Base-by-base conservation (phyloP, 345 rosid genomes). In the Hypericum perforatum region DNA sequence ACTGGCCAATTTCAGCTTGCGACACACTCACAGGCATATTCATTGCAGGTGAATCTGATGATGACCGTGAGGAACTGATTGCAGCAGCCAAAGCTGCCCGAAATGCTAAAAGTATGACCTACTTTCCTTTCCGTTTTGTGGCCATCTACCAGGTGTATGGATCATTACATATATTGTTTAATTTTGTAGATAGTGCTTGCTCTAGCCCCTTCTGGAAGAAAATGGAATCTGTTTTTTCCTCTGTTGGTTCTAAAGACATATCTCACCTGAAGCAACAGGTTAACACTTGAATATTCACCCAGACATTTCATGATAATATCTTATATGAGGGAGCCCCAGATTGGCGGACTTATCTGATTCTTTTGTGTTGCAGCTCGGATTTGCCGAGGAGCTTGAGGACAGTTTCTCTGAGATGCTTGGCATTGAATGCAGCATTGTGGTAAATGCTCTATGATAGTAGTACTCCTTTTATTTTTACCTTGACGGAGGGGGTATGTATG, bases 251-350 rank as follows among this genome's bases (percentile, higher is more conserved):
- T 38, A 97, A 85, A 56, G 89, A 88, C 65, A 40, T 69, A 52
- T 82, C 82, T 36, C 76, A 61, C 76, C 62, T 84, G 63, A 85
- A 82, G 70, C 83, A 85, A 63, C 95, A 94, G 94, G 98, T 88
- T 67, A 55, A 41, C 15, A 49, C 49, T 52, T 13, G 58, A 56
- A 53, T 53, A 32, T 56, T 43, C 37, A 3, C 36, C 58, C 53
- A 51, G 39, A 22, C 32, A 42, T 48, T 58, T 54, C 40, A 16
- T 44, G 54, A 45, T 29, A 41, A 13, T 47, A 15, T 44, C 52
- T 42, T 22, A 1, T 22, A 22, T 22, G 32, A 22, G 32, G 32
- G 37, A 32, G 11, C 60, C 16, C 9, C 29, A n/a, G 39, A 51
- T 56, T 67, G 40, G 60, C 50, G 15, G 36, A 48, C 63, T 52